These are phyloP conservation scores for Avena atlantica DNA, from an alignment of 176 grass and related monocot species.

Conservation along the genomic window DNA sequence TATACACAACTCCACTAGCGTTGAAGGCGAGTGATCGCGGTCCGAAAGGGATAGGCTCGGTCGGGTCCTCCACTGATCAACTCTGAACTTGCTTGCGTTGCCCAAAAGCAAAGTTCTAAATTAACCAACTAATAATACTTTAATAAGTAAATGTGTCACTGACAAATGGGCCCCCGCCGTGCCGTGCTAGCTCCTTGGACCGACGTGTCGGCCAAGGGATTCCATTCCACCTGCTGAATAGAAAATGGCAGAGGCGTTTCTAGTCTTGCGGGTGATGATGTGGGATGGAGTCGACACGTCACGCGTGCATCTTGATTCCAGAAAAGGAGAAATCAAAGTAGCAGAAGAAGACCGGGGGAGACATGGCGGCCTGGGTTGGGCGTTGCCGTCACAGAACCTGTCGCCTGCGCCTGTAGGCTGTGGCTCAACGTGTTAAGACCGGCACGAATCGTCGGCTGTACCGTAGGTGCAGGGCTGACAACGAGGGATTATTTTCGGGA, in stretches of 20 bases:
- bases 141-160: neutral
- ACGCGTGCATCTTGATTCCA: neutral
- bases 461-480: too few relatives aligned
- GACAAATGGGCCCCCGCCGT: neutral
- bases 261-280: neutral
- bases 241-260: neutral
- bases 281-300: conserved; percentile 4
- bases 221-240: neutral
- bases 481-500: too few relatives aligned
- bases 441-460: neutral
- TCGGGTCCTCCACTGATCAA: neutral
- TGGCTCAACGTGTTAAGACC: neutral
- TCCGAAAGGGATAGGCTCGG: conserved; percentile 43
- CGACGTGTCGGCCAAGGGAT: conserved; percentile 7
- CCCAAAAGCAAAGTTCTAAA: conserved; percentile 25
- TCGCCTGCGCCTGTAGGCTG: neutral
- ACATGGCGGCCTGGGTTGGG: neutral
- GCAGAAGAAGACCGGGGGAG: neutral
- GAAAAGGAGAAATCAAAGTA: neutral
- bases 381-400: neutral
- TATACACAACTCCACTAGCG: neutral
- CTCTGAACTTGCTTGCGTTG: conserved; percentile 18
- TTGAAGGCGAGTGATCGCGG: conserved; percentile 32
- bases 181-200: neutral
- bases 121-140: too few relatives aligned